Conservation (phyloP, 2,329 filamentous ascomycete species). For the Teratosphaeriaceae sp. region DNA sequence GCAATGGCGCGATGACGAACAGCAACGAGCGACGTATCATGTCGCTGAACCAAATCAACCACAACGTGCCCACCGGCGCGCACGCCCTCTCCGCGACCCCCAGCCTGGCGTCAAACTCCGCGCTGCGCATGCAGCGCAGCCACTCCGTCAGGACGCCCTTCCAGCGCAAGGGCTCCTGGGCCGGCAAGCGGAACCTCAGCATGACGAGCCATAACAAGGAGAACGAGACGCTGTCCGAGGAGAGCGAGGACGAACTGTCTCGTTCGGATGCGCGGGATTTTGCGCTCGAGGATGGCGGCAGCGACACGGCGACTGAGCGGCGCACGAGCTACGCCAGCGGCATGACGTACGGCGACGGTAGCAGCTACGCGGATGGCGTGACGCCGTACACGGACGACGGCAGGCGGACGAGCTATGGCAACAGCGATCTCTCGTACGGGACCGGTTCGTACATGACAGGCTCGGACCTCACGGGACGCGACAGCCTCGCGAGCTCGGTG, state of each 20-base stretch:
- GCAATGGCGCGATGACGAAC: slow-evolving; percentile 32
- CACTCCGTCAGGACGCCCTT: slow-evolving; percentile 30
- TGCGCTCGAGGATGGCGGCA: slow-evolving; percentile 17
- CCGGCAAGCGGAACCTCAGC: slow-evolving; percentile 24
- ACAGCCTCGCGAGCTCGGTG: slow-evolving; percentile 25
- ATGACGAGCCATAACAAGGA: slow-evolving; percentile 36
- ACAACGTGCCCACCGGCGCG: slow-evolving; percentile 54
- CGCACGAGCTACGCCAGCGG: slow-evolving; percentile 20
- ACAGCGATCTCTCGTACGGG: slow-evolving; percentile 40
- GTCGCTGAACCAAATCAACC: slow-evolving; percentile 82
- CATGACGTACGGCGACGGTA: slow-evolving; percentile 26
- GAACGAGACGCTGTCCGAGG: slow-evolving; percentile 40
- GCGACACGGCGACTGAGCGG: slow-evolving; percentile 25
- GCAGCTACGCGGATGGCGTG: slow-evolving; percentile 19
- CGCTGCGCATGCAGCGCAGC: slow-evolving; percentile 27
- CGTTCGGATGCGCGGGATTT: slow-evolving; percentile 14
- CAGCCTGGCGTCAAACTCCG: slow-evolving; percentile 18
- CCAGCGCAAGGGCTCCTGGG: slow-evolving; percentile 28
- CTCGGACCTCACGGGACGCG: slow-evolving; percentile 40
- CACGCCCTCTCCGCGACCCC: slow-evolving; percentile 29
- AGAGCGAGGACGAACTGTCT: slow-evolving; percentile 21
- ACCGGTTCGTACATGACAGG: slow-evolving; percentile 46
- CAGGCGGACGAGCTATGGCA: slow-evolving; percentile 35
- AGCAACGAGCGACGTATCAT: slow-evolving; percentile 64
- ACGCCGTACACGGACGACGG: slow-evolving; percentile 21